Evolutionary conservation across 2,329 filamentous ascomycete genomes (phyloP), one percentile per base, ranked within the genome.

Genomic region (Diplodia corticola): DNA sequence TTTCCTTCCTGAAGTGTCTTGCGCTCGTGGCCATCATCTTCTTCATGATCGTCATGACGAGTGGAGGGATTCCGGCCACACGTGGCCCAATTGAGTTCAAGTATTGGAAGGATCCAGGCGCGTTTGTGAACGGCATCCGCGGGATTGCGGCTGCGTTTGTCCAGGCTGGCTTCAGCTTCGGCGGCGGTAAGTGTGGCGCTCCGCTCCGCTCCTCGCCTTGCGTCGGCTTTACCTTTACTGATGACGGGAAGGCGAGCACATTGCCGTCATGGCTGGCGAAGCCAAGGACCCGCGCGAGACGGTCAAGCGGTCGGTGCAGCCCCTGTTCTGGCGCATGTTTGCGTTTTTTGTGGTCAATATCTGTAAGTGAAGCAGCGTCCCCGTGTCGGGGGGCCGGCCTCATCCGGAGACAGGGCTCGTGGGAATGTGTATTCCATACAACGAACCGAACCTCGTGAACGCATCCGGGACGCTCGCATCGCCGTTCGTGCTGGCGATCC

Each of bases 211-310:
- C 5, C 22, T 22, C 24, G 12, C 28, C 51, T 28, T 9, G 20
- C 30, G 4, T 24, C 5, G 22, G 15, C 9, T 75, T 33, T 81
- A 80, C 9, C 75, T 33, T 81, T 80, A 60, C 81, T 85, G 63
- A 80, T 81, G 67, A 80, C 80, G 64, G 80, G 72, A 51, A 72
- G 74, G 70, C 75, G 89, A 91, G 73, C 81, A 90, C 20, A 78
- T 82, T 13, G 85, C 85, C 46, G 84, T 89, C 65, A 87, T 88
- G 1, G 88, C 87, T 5, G 88, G 86, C 51, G 88, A 91, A 79
- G 86, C 87, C 1, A 79, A 86, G 28, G 85, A 88, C 24, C 89
- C 88, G 1, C 84, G 87, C 63, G 82, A 84, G 72, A 89, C 88
- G 77, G 86, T 91, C 66, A 88, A 88, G 66, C 88, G 88, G 66